Evolutionary conservation across 2,329 filamentous ascomycete genomes (phyloP).

Genomic region (Ophiostoma piceae): DNA sequence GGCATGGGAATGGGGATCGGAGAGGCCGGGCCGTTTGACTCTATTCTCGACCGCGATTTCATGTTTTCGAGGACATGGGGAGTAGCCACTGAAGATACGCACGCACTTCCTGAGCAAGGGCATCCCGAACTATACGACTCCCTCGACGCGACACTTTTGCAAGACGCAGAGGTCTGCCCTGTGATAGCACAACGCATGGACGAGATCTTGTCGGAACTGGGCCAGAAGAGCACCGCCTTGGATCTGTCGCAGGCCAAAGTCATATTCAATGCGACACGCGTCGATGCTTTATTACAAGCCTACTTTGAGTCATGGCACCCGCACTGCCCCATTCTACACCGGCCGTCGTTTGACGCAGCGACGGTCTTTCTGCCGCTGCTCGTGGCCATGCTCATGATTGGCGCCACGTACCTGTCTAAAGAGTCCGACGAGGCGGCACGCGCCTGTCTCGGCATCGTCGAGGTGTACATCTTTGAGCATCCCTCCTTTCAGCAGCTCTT

Average conservation of each 20-base stretch:
- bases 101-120: not conserved
- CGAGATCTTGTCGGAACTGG: not conserved
- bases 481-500: not conserved
- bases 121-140: not conserved
- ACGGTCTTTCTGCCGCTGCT: not conserved
- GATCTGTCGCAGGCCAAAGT: not conserved
- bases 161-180: not conserved
- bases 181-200: not conserved
- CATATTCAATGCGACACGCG: not conserved
- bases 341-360: not conserved
- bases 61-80: not conserved
- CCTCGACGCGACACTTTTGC: not conserved
- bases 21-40: not conserved
- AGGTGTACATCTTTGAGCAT: not conserved
- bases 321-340: slow-evolving; percentile 3
- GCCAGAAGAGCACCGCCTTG: not conserved
- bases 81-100: not conserved
- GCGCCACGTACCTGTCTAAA: not conserved
- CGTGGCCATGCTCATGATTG: not conserved
- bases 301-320: slow-evolving; percentile 1
- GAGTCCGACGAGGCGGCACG: not conserved
- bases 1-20: too few species aligned
- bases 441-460: not conserved
- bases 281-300: not conserved
- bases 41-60: not conserved